Evolutionary conservation across 108 stramenopile species (phyloP), one percentile per base, ranked within the genome.

Genomic region (Pseudonitzschia multistriata): DNA sequence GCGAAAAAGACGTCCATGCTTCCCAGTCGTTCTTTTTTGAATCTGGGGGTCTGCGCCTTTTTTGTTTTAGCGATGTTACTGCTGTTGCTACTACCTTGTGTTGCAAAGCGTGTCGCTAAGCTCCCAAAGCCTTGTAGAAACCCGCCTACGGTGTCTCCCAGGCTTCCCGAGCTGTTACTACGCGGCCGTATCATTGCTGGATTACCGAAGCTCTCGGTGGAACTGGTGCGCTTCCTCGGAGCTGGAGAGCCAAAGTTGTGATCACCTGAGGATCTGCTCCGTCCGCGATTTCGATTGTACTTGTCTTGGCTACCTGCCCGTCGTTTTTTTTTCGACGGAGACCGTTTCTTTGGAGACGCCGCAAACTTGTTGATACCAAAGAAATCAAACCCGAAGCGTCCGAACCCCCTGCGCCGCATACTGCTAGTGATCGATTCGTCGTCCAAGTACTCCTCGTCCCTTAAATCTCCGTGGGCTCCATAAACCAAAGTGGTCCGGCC

Each of bases 1-100:
- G 67, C 36, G 36, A 57, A 74, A 40, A 42, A 74, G 14, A 74
- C 33, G 36, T 74, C 74, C 74, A 74, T 74, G 42, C 74, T 74
- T 25, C 74, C 74, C 25, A 74, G 35, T 8, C 74, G 57, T 68
- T 74, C 67, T 68, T 66, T 60, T 19, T 34, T 50, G 34, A 67
- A 35, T 25, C 31, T 36, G 30, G 30, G 50, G 3, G 50, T 45
- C 42, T 45, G 37, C 8, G 37, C 37, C 37, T n/a, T n/a, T n/a
- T n/a, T n/a, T n/a, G n/a, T n/a, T n/a, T n/a, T n/a, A n/a, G n/a
- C n/a, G n/a, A n/a, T n/a, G n/a, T n/a, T n/a, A n/a, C n/a, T n/a
- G n/a, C n/a, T n/a, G n/a, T n/a, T n/a, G n/a, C n/a, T n/a, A n/a
- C n/a, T n/a, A n/a, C n/a, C n/a, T n/a, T n/a, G 5, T 5, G 5